A percentile compares a stretch with the other conserved stretches of the same genome.
phyloP scores from a whole-genome alignment of 805 yeast species.

The Starmerella kuoi region DNA sequence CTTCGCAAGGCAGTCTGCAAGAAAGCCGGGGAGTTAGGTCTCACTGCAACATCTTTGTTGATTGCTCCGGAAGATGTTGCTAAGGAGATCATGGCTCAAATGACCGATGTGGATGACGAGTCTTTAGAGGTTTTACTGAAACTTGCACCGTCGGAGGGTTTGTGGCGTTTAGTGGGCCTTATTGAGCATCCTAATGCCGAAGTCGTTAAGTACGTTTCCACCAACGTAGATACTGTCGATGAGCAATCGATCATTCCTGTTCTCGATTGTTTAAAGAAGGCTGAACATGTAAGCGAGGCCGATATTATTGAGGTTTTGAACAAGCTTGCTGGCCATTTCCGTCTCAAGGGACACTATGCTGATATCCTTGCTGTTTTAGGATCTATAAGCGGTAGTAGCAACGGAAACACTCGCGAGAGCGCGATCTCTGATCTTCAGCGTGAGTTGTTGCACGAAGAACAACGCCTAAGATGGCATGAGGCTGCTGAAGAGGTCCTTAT shows the following conservation, averaged over 20 bases:
- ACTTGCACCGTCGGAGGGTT: slow-evolving; percentile 3
- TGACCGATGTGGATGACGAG: slow-evolving; percentile 5
- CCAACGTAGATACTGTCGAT: background rate
- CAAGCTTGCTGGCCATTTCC: slow-evolving; percentile 3
- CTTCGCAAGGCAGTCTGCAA: slow-evolving; percentile 14
- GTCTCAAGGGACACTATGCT: slow-evolving; percentile 5
- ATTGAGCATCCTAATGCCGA: slow-evolving; percentile 3
- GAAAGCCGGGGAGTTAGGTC: slow-evolving; percentile 10
- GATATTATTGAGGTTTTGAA: background rate
- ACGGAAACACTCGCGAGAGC: slow-evolving; percentile 17
- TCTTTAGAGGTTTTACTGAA: slow-evolving; percentile 4
- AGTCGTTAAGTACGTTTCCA: slow-evolving; percentile 2
- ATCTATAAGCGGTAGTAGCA: slow-evolving; percentile 4
- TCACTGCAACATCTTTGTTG: slow-evolving; percentile 12
- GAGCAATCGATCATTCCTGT: background rate
- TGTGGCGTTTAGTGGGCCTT: slow-evolving; percentile 12
- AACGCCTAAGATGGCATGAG: slow-evolving; percentile 26
- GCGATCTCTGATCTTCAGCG: slow-evolving; percentile 36
- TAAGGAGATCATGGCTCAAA: background rate
- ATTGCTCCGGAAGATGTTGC: slow-evolving; percentile 5
- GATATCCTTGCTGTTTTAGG: slow-evolving; percentile 9
- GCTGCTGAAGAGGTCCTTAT: slow-evolving; percentile 63
- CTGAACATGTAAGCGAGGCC: background rate
- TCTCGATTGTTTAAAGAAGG: background rate
- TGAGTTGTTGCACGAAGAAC: slow-evolving; percentile 35